Conservation (phyloP, 768 basidiomycete genomes). For the Mycena pura region DNA sequence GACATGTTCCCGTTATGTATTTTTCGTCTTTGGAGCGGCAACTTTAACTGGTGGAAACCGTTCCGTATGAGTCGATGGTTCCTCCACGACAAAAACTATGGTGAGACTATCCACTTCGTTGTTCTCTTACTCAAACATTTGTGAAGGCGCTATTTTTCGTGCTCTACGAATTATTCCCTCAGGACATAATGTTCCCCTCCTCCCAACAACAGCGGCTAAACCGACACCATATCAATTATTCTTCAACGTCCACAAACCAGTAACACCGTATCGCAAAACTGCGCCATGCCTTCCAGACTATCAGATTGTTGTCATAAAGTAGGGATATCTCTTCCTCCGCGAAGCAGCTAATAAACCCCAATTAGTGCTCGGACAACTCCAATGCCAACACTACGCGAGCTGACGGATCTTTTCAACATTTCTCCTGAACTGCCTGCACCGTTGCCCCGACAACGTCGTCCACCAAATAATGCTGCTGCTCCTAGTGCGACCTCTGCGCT, state of each 20-base stretch:
- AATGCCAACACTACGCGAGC: slow-evolving; percentile 82
- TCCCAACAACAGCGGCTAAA: slow-evolving; percentile 32
- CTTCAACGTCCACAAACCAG: slow-evolving; percentile 92
- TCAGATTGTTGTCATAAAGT: slow-evolving; percentile 87
- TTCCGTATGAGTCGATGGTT: slow-evolving; percentile 55
- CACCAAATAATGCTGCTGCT: slow-evolving; percentile 21
- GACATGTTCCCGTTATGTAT: slow-evolving; percentile 42
- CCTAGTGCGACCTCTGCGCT: not conserved
- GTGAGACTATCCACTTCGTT: slow-evolving; percentile 42
- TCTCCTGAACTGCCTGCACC: slow-evolving; percentile 76
- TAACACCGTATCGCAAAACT: slow-evolving; percentile 81
- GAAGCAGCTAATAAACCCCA: not conserved
- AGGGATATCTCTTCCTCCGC: slow-evolving; percentile 32
- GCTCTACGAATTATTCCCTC: slow-evolving; percentile 76
- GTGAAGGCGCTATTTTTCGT: slow-evolving; percentile 68
- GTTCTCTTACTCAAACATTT: not conserved
- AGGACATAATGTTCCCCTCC: slow-evolving; percentile 61
- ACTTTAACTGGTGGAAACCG: slow-evolving; percentile 72
- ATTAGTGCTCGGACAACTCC: slow-evolving; percentile 80
- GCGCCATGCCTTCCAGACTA: slow-evolving; percentile 84
- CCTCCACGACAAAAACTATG: slow-evolving; percentile 56
- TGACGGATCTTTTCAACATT: slow-evolving; percentile 72
- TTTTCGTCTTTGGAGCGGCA: slow-evolving; percentile 37
- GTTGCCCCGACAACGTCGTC: slow-evolving; percentile 50
- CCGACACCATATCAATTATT: slow-evolving; percentile 80